Base-by-base conservation (phyloP, 2,329 filamentous ascomycete genomes). In the Beauveria bassiana region DNA sequence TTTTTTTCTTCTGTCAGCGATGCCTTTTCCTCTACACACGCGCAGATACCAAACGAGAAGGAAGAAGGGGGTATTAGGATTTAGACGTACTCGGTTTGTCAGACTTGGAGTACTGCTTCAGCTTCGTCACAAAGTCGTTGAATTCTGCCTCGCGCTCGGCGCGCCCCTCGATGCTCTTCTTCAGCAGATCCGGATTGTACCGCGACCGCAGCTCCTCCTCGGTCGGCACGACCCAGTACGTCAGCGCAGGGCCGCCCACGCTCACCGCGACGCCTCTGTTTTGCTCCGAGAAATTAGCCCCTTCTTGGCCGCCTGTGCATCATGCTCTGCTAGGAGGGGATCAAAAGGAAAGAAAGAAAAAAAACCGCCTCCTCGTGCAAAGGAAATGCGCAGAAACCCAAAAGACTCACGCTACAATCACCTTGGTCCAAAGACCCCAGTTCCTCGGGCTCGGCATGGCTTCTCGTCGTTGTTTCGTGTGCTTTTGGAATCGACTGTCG, bases 111-210 rank as follows among this genome's bases (percentile, higher is more conserved):
- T 93, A 91, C 68, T 93, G 85, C 80, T 96, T 97, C 71, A 99
- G 75, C 68, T 87, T 86, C 54, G 71, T 82, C 31, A 97, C 89
- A 70, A 96, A 98, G 61, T 92, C 84, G 71, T 97, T 90, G 68
- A 96, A 96, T 63, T 97, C 92, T 74, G 93, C 83, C 70, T 95
- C 86, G 63, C 84, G 84, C 72, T 89, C 85, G 62, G 88, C 81
- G 20, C 91, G 84, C 62, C 87, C 84, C 74, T 93, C 92, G n/a
- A 96, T 78, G 64, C 90, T 92, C 70, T 89, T 85, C 74, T 90
- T 90, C 72, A 95, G 90, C n/a, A 99, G 83, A 40, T 98, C 95
- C 0, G 93, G 93, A 74, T 93, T 98, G 78, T 98, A 98, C 75
- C 83, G 86, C 78, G 91, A 81, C 80, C 96, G 92, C 47, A 99